Percentiles rank a stretch among this genome's conserved stretches.
Conservation (phyloP, 2,329 filamentous ascomycete species). For the Dendrostoma leiphaemia region DNA sequence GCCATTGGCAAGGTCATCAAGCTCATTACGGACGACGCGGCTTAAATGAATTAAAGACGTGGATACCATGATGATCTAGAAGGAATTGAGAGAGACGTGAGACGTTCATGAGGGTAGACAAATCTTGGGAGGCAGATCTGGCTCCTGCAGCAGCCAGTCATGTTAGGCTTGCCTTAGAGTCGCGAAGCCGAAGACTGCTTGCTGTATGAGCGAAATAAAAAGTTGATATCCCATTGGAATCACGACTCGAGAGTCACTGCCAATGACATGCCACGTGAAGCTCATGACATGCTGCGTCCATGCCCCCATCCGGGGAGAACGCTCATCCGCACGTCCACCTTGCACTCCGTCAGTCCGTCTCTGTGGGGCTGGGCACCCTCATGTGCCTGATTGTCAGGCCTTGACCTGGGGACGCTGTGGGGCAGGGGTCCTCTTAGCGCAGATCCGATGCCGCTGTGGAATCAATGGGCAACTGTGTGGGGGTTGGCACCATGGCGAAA, state of each 20-base stretch:
- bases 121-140: not conserved
- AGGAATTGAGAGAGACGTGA: not conserved
- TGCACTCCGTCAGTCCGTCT: no score
- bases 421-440: not conserved
- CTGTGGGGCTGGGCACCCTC: no score
- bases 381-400: no score
- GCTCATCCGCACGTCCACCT: not conserved
- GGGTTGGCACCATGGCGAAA: conserved; percentile 2
- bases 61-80: not conserved
- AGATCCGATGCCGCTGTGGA: conserved; percentile 17
- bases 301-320: no score
- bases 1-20: conserved; percentile 99
- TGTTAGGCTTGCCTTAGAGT: no score
- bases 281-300: not conserved
- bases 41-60: conserved; percentile 17
- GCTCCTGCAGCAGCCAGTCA: no score
- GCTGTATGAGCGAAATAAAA: not conserved
- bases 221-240: not conserved
- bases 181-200: no score
- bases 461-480: conserved; percentile 7
- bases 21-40: conserved; percentile 53
- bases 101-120: not conserved
- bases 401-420: conserved; percentile 7
- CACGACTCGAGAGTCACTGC: no score
- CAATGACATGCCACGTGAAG: no score